Percentiles rank a stretch among this genome's conserved stretches.
phyloP scores from a whole-genome alignment of 73 alveolate genomes.

The Blepharisma japonicum region DNA sequence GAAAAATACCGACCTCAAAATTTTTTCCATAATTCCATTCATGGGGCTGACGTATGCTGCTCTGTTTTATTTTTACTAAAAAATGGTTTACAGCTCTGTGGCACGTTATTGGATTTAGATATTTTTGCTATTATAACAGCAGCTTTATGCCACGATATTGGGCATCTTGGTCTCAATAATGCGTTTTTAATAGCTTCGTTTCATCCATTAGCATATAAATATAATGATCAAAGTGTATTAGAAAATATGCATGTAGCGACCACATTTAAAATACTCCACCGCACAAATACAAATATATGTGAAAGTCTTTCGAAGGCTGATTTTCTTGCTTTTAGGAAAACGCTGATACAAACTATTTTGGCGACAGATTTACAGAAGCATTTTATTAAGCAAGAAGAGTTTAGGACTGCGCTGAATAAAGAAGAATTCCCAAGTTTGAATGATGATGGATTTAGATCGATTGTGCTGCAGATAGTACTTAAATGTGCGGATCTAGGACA shows the following conservation, averaged over 20 bases:
- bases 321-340: neutral
- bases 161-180: conserved; percentile 68
- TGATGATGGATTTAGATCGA: conserved; percentile 5
- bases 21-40: conserved; percentile 73
- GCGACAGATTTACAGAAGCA: neutral
- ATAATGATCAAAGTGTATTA: conserved; percentile 67
- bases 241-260: conserved; percentile 68
- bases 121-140: conserved; percentile 29
- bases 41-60: conserved; percentile 72
- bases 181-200: conserved; percentile 47
- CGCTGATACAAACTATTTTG: neutral
- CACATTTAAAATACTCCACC: conserved; percentile 48
- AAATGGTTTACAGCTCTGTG: conserved; percentile 40
- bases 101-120: conserved; percentile 27
- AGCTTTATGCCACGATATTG: conserved; percentile 62
- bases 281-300: neutral
- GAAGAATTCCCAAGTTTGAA: neutral
- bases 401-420: neutral
- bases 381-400: neutral
- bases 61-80: conserved; percentile 44
- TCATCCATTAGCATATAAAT: conserved; percentile 51
- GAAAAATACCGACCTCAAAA: conserved; percentile 34
- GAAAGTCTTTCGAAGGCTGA: neutral
- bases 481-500: conserved; percentile 33
- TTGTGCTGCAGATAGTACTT: neutral